Evolutionary conservation across 352 stramenopile species (phyloP), one percentile per base, ranked within the genome.

Genomic region (Pythium sp.): DNA sequence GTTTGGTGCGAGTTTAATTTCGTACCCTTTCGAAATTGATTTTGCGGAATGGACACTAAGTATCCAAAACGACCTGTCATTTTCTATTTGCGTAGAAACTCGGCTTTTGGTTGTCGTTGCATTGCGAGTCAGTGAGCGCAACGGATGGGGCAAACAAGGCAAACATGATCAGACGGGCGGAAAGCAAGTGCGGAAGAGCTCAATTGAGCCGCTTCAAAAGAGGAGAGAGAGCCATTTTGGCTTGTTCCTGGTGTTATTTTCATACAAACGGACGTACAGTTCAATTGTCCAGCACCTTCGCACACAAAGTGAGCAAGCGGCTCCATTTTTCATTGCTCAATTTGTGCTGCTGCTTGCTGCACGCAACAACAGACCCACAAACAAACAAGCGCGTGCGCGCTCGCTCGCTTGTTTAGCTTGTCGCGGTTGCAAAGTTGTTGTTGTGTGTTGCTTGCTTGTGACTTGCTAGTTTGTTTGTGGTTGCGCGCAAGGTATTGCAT

Each of bases 61-160:
- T 36, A n/a, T 15, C 15, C 15, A 14, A 59, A 59, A 26, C 1
- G 12, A 9, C 54, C 54, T 59, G 28, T 36, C 0, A 36, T n/a
- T 26, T 41, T 26, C 15, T 41, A 59, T 41, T n/a, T 41, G 54
- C 5, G 54, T 59, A 59, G 54, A 59, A 59, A 59, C 41, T 49
- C 54, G 54, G 15, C 34, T n/a, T 12, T 59, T 26, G n/a, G 22
- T 2, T 59, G 18, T 59, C 2, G 54, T 59, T 41, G 54, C 54
- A 41, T 59, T 59, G 54, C 54, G 26, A 59, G 54, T 59, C 54
- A 59, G 54, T 14, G 20, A 22, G 54, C 41, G 18, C 7, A 38
- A 7, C 12, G 14, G 28, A 24, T 14, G 4, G 30, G 5, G 54
- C 54, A 58, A 12, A 26, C 24, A 26, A 26, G 24, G 24, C 24